Evolutionary conservation across 2,329 filamentous ascomycete species (phyloP).

Genomic region (Purpureocillium takamizusanense): DNA sequence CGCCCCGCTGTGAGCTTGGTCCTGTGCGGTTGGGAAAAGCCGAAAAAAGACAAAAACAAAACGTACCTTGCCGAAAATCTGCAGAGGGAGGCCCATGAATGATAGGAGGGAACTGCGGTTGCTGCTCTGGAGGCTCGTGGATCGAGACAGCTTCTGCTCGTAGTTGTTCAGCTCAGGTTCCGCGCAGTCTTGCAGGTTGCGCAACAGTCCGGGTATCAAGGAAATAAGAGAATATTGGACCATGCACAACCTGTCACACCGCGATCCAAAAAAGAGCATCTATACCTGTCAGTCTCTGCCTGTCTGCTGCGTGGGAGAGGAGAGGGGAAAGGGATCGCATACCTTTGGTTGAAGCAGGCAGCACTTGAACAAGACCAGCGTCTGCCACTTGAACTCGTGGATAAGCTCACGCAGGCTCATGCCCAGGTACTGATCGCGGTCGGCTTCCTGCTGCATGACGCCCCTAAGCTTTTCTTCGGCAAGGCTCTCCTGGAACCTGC

Average conservation of each 20-base stretch:
- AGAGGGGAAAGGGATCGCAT: slow-evolving; percentile 2
- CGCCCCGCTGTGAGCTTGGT: too few relatives aligned
- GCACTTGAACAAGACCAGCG: slow-evolving; percentile 87
- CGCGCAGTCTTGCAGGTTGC: slow-evolving; percentile 87
- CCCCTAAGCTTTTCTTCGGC: slow-evolving; percentile 54
- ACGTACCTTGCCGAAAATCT: slow-evolving; percentile 84
- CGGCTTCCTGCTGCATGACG: slow-evolving; percentile 53
- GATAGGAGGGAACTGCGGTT: slow-evolving; percentile 81
- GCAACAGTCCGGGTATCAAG: slow-evolving; percentile 84
- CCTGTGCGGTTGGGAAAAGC: too few relatives aligned
- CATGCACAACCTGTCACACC: slow-evolving; percentile 93
- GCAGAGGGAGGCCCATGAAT: slow-evolving; percentile 90
- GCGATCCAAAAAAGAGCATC: slow-evolving; percentile 99
- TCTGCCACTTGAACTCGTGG: slow-evolving; percentile 91
- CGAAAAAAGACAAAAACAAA: too few relatives aligned
- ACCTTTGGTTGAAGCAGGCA: slow-evolving; percentile 93
- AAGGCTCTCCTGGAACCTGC: slow-evolving; percentile 85
- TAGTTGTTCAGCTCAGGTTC: slow-evolving; percentile 86
- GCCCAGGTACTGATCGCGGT: slow-evolving; percentile 81
- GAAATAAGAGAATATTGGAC: slow-evolving; percentile 96
- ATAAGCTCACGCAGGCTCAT: slow-evolving; percentile 84
- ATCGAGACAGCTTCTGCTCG: slow-evolving; percentile 63
- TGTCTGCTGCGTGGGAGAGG: too few relatives aligned
- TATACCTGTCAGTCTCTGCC: slow-evolving; percentile 24
- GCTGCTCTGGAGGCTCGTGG: slow-evolving; percentile 82